These are phyloP conservation scores for Trichoderma virens DNA, from an alignment of 495 filamentous ascomycete genomes.

Conservation along the genomic window DNA sequence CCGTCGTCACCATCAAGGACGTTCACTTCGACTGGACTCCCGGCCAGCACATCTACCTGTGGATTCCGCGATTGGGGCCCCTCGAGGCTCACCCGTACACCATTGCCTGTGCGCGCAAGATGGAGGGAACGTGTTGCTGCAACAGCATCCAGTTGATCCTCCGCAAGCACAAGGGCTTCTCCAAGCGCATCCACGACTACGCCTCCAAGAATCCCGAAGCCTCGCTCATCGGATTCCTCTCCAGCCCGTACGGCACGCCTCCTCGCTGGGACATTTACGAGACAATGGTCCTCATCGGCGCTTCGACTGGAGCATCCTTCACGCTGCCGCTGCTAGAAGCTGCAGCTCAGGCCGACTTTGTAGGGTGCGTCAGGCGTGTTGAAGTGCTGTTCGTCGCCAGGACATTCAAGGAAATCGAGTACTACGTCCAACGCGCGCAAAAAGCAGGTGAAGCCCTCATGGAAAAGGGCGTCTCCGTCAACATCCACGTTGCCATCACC, in stretches of 20 bases:
- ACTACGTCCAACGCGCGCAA: slow-evolving; percentile 48
- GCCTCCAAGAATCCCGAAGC: slow-evolving; percentile 43
- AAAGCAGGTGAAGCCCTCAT: not conserved
- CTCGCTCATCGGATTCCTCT: slow-evolving; percentile 39
- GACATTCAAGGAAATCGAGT: slow-evolving; percentile 57
- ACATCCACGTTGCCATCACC: slow-evolving; percentile 38
- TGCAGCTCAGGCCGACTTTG: slow-evolving; percentile 33
- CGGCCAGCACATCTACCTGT: slow-evolving; percentile 75
- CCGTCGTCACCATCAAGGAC: slow-evolving; percentile 60
- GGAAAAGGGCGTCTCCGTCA: slow-evolving; percentile 31
- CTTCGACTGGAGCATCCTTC: slow-evolving; percentile 51
- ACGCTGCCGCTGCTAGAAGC: slow-evolving; percentile 49
- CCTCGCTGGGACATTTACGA: slow-evolving; percentile 52
- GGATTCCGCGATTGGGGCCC: slow-evolving; percentile 57
- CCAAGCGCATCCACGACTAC: slow-evolving; percentile 54
- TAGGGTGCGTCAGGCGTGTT: slow-evolving; percentile 54
- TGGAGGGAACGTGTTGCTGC: slow-evolving; percentile 40
- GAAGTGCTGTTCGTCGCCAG: slow-evolving; percentile 70
- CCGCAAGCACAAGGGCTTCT: slow-evolving; percentile 63
- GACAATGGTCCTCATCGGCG: slow-evolving; percentile 49
- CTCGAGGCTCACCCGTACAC: slow-evolving; percentile 80
- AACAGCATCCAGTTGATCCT: slow-evolving; percentile 65
- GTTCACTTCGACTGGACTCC: slow-evolving; percentile 64
- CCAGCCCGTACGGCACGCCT: slow-evolving; percentile 51
- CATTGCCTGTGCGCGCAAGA: slow-evolving; percentile 48